Evolutionary conservation across 345 rosid species (phyloP).

Genomic region (Eutrema yunnanense): DNA sequence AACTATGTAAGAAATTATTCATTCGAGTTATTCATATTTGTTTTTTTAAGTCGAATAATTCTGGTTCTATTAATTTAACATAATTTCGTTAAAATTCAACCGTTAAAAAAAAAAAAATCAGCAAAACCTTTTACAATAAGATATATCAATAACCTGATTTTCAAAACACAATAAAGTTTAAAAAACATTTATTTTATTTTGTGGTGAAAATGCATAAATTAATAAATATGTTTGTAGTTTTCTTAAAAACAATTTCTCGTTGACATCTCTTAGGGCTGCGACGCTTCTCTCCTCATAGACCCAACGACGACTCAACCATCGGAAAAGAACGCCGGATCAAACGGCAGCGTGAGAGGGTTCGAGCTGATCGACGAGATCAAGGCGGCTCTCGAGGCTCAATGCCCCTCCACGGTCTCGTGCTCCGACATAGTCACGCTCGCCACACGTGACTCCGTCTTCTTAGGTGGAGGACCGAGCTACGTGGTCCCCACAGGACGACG

Average conservation of each 20-base stretch:
- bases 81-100: background rate
- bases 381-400: slow-evolving; percentile 25
- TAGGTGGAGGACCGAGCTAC: slow-evolving; percentile 52
- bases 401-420: slow-evolving; percentile 28
- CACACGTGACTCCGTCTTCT: slow-evolving; percentile 50
- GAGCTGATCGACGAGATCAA: slow-evolving; percentile 32
- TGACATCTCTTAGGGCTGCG: slow-evolving; percentile 26
- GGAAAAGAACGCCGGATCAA: slow-evolving; percentile 17
- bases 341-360: slow-evolving; percentile 25
- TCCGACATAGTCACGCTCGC: slow-evolving; percentile 46
- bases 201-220: background rate
- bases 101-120: background rate
- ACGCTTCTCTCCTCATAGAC: slow-evolving; percentile 30
- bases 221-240: background rate
- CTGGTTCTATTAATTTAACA: background rate
- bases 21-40: background rate
- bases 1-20: background rate
- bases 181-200: background rate
- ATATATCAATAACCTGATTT: background rate
- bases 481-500: slow-evolving; percentile 53
- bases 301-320: background rate
- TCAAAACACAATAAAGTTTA: background rate
- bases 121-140: background rate
- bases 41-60: background rate
- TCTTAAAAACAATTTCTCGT: background rate